Percentiles rank a stretch among this genome's conserved stretches.
phyloP scores from a whole-genome alignment of 768 basidiomycete genomes.

The Coprinopsis strossmayeri region DNA sequence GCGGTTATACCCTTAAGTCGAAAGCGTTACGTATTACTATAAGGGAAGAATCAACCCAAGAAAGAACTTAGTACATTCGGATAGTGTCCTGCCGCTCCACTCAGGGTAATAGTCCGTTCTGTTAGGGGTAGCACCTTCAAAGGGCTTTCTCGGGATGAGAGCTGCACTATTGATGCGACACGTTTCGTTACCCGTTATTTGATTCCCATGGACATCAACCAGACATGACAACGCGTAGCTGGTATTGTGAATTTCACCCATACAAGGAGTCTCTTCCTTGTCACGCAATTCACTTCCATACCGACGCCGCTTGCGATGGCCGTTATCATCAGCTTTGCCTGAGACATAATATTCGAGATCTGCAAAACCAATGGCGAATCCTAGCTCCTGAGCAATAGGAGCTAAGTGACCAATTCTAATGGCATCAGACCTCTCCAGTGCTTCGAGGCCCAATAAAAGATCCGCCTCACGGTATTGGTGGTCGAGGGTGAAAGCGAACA shows the following conservation, averaged over 20 bases:
- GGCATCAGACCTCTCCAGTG: slow-evolving; percentile 34
- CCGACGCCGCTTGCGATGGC: slow-evolving; percentile 12
- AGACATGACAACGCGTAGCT: slow-evolving; percentile 18
- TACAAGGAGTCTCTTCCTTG: slow-evolving; percentile 9
- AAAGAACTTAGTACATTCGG: neutral
- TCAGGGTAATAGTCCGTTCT: slow-evolving; percentile 18
- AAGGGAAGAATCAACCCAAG: neutral
- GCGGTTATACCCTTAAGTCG: slow-evolving; percentile 12
- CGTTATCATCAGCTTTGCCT: slow-evolving; percentile 15
- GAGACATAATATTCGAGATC: slow-evolving; percentile 23
- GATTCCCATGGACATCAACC: slow-evolving; percentile 25
- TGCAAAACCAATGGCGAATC: slow-evolving; percentile 29
- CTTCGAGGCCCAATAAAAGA: slow-evolving; percentile 15
- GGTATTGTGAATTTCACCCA: slow-evolving; percentile 14
- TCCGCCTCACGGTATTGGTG: slow-evolving; percentile 22
- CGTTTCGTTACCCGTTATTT: slow-evolving; percentile 11
- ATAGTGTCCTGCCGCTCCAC: neutral
- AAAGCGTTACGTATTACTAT: neutral
- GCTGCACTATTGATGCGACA: slow-evolving; percentile 18
- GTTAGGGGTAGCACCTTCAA: slow-evolving; percentile 27
- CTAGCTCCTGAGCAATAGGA: slow-evolving; percentile 24
- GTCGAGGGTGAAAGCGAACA: slow-evolving; percentile 20
- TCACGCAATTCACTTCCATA: slow-evolving; percentile 15
- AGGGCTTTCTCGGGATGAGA: slow-evolving; percentile 27
- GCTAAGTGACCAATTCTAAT: slow-evolving; percentile 24